Base-by-base conservation (phyloP, 805 yeast genomes). In the Pichia nanzhaoensis region DNA sequence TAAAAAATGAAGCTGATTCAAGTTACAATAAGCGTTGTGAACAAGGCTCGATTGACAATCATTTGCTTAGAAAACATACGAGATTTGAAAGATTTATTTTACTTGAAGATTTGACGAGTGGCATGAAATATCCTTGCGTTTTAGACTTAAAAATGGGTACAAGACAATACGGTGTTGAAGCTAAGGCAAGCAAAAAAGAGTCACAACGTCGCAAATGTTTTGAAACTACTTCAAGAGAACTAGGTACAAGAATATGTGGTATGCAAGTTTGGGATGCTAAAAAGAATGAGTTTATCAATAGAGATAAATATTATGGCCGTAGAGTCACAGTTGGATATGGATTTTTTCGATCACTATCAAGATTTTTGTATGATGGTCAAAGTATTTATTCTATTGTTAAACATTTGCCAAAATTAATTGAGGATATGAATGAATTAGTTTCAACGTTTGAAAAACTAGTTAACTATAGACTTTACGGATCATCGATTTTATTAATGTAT, bases 141-240 rank as follows among this genome's bases (percentile, higher is more conserved):
- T 67, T 93, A 41, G 99, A 93, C 65, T 70, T 93, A 55, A 93
- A 93, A 60, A 93, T 93, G 98, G 99, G 99, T 0, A 91, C 99
- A 0, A 73, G 99, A 47, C 99, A 93, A 64, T 93, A 93, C 57
- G 99, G 99, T 9, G 83, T 91, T n/a, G 95, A 89, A 51, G 97
- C 98, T 0, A 71, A 73, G 5, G 61, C 66, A 13, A 66, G 78
- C 40, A 93, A 93, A 64, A 83, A 80, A 57, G 60, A 67, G 39
- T 86, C 96, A 1, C 99, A 93, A 66, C 67, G 86, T 30, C 71
- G 71, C 44, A 93, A 93, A 64, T 93, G 99, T 63, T 67, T 73
- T 3, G 65, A 70, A 45, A 91, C 98, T 0, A 91, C 98, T 0
- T 82, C 93, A 2, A 69, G 88, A 37, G 66, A 70, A 47, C 70